phyloP scores from a whole-genome alignment of 768 basidiomycete species.

The Lanmaoa pseudosensibilis region DNA sequence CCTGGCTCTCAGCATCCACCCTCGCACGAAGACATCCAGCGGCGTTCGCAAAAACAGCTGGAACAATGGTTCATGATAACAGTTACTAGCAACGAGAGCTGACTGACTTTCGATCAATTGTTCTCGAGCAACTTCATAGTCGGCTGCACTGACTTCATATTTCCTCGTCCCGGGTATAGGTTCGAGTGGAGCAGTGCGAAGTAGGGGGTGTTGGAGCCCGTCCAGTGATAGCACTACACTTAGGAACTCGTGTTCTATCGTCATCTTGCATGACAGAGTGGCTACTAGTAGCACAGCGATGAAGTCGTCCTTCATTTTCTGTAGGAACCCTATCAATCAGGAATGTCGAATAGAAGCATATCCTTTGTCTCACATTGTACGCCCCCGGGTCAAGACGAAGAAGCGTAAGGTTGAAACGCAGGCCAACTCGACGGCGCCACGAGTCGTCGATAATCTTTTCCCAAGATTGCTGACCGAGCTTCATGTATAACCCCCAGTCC shows the following conservation, averaged over 20 bases:
- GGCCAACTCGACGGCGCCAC: conserved; percentile 56
- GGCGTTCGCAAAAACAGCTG: conserved; percentile 50
- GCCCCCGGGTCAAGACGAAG: conserved; percentile 59
- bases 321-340: conserved; percentile 2
- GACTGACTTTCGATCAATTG: conserved; percentile 41
- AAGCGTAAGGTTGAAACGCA: conserved; percentile 59
- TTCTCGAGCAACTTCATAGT: conserved; percentile 37
- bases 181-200: conserved; percentile 37
- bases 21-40: conserved; percentile 36
- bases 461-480: conserved; percentile 53
- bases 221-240: conserved; percentile 59
- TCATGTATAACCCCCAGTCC: conserved; percentile 64
- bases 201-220: conserved; percentile 51
- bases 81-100: conserved; percentile 3
- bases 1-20: conserved; percentile 36
- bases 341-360: neutral
- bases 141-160: conserved; percentile 32
- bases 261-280: conserved; percentile 46
- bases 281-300: conserved; percentile 54
- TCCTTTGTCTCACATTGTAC: conserved; percentile 48
- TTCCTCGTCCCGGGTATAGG: conserved; percentile 21
- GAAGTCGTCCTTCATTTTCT: conserved; percentile 52
- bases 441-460: conserved; percentile 50
- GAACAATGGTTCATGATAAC: conserved; percentile 9
- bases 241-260: conserved; percentile 60